Percentiles rank a stretch among this genome's conserved stretches.
phyloP scores from a whole-genome alignment of 495 filamentous ascomycete species.

The Aspergillus bridgeri region DNA sequence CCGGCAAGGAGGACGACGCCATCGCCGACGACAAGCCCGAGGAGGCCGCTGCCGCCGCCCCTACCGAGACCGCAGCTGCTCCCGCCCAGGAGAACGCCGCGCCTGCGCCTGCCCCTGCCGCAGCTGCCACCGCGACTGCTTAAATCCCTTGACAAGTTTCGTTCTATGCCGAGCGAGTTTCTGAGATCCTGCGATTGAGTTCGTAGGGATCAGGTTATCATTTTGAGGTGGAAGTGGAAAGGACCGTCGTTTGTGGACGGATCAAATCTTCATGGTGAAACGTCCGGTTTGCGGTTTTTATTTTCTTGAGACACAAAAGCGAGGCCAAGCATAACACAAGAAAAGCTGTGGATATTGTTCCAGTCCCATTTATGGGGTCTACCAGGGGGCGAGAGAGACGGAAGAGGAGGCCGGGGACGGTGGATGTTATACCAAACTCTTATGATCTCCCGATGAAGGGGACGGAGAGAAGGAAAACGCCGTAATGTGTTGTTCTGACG shows the following conservation, averaged over 20 bases:
- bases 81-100: conserved; percentile 39
- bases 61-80: conserved; percentile 32
- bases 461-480: conserved; percentile 14
- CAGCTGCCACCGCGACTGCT: conserved; percentile 16
- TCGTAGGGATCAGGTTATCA: conserved; percentile 5
- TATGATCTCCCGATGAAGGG: conserved; percentile 2
- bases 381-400: not conserved
- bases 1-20: conserved; percentile 94
- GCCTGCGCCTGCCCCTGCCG: conserved; percentile 35
- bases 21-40: conserved; percentile 47
- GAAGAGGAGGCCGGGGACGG: not conserved
- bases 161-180: conserved; percentile 18
- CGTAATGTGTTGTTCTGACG: conserved; percentile 24
- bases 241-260: conserved; percentile 12
- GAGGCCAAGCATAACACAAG: conserved; percentile 10
- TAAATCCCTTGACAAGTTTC: not conserved
- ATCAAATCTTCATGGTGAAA: conserved; percentile 10
- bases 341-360: conserved; percentile 15
- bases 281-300: not conserved
- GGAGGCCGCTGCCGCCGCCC: conserved; percentile 19
- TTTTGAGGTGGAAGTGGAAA: conserved; percentile 8
- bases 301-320: conserved; percentile 7
- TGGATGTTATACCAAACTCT: not conserved
- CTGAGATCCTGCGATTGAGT: not conserved
- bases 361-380: not conserved